These are phyloP conservation scores for Durusdinium trenchii DNA, from an alignment of 73 alveolate species.

Conservation along the genomic window DNA sequence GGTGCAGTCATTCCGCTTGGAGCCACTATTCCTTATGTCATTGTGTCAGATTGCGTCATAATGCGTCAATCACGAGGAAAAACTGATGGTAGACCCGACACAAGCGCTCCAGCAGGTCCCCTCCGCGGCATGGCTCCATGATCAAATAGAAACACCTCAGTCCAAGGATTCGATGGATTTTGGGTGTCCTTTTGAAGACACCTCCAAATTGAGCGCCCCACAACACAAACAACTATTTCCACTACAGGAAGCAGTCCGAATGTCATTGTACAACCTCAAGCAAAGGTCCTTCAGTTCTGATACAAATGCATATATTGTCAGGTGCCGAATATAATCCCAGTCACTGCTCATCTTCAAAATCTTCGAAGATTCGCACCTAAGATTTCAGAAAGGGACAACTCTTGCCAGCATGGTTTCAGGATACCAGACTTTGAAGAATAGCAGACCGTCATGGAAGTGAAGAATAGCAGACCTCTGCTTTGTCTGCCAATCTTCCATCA, in stretches of 20 bases:
- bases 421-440: too few relatives aligned
- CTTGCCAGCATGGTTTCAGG: too few relatives aligned
- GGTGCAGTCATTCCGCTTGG: background rate
- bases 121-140: conserved; percentile 98
- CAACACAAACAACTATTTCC: background rate
- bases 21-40: background rate
- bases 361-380: conserved; percentile 96
- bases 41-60: background rate
- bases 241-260: background rate
- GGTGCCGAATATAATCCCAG: background rate
- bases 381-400: too few relatives aligned
- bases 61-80: background rate
- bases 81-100: too few relatives aligned
- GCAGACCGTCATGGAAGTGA: too few relatives aligned
- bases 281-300: too few relatives aligned
- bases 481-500: too few relatives aligned
- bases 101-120: conserved; percentile 77
- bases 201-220: too few relatives aligned
- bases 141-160: conserved; percentile 96
- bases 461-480: too few relatives aligned
- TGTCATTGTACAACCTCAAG: too few relatives aligned
- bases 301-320: background rate
- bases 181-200: too few relatives aligned
- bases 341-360: conserved; percentile 97
- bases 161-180: too few relatives aligned